Conservation (phyloP, 169 alveolate genomes). For the Babesia ovis region DNA sequence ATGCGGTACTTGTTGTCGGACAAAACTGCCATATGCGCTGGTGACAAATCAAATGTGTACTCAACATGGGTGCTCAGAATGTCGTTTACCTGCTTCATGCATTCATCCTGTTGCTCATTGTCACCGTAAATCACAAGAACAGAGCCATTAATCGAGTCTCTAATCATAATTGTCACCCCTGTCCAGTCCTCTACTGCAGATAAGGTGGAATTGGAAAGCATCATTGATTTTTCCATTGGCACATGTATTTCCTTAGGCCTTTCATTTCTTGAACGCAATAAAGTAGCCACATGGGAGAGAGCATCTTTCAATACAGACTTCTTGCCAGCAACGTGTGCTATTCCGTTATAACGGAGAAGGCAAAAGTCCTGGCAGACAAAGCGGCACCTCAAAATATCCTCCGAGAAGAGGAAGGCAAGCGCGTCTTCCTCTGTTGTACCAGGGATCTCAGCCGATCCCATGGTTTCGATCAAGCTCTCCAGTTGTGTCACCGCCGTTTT, state of each 20-base stretch:
- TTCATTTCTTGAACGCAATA: background rate
- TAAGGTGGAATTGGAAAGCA: slow-evolving; percentile 21
- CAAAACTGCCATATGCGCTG: slow-evolving; percentile 49
- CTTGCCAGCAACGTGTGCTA: slow-evolving; percentile 3
- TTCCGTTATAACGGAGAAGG: slow-evolving; percentile 19
- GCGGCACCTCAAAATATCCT: slow-evolving; percentile 3
- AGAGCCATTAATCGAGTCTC: slow-evolving; percentile 30
- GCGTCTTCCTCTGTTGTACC: slow-evolving; percentile 11
- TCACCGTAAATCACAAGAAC: slow-evolving; percentile 40
- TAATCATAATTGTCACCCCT: slow-evolving; percentile 13
- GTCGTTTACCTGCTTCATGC: slow-evolving; percentile 32
- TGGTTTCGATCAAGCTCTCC: slow-evolving; percentile 6
- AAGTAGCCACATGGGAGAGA: slow-evolving; percentile 7
- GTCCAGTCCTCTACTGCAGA: slow-evolving; percentile 41
- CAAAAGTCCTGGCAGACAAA: slow-evolving; percentile 38
- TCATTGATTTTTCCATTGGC: slow-evolving; percentile 9
- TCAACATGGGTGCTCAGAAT: slow-evolving; percentile 28
- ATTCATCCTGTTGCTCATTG: slow-evolving; percentile 52
- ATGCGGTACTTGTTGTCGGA: slow-evolving; percentile 51
- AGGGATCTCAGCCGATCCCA: slow-evolving; percentile 14
- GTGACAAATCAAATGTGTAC: slow-evolving; percentile 14
- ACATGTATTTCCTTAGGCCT: slow-evolving; percentile 25
- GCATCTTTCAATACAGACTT: slow-evolving; percentile 12
- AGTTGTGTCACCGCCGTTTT: slow-evolving; percentile 6
- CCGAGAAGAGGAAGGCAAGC: slow-evolving; percentile 21